These are phyloP conservation scores for Obba rivulosa DNA, from an alignment of 768 basidiomycete species.

Conservation along the genomic window DNA sequence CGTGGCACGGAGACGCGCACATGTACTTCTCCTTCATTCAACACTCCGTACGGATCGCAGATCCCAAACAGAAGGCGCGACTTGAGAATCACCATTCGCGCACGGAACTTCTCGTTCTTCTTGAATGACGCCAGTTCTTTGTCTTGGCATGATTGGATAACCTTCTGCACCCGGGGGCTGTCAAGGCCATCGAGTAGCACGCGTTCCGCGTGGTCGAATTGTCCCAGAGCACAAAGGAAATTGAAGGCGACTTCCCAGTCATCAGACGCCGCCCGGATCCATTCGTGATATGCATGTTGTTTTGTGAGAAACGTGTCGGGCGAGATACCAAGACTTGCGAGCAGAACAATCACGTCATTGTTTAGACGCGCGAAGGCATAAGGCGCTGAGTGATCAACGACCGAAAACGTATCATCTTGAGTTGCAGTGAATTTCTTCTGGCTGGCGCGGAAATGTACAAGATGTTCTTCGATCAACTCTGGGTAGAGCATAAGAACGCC, in stretches of 20 bases:
- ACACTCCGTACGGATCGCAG: conserved; percentile 58
- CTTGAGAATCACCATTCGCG: conserved; percentile 56
- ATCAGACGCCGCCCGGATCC: conserved; percentile 46
- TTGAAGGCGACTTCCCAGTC: conserved; percentile 49
- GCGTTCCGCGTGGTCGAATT: conserved; percentile 45
- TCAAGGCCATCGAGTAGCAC: conserved; percentile 54
- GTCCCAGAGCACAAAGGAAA: conserved; percentile 46
- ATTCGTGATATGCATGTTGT: conserved; percentile 53
- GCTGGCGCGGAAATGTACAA: conserved; percentile 58
- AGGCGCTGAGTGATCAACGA: conserved; percentile 59
- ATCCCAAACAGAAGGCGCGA: conserved; percentile 62
- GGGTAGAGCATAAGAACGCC: conserved; percentile 67
- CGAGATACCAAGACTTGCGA: conserved; percentile 57
- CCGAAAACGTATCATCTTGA: conserved; percentile 55
- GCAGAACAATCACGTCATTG: conserved; percentile 63
- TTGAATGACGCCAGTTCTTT: conserved; percentile 45
- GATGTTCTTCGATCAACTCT: conserved; percentile 42
- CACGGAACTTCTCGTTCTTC: conserved; percentile 48
- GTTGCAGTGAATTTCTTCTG: conserved; percentile 67
- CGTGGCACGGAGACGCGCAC: conserved; percentile 49
- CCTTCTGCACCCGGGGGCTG: conserved; percentile 30
- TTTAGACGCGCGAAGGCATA: conserved; percentile 64
- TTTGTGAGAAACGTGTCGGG: conserved; percentile 49
- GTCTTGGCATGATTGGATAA: conserved; percentile 40
- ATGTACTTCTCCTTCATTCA: conserved; percentile 61